These are phyloP conservation scores for Clarireedia sp. DNA, from an alignment of 2,329 filamentous ascomycete genomes.

Conservation along the genomic window DNA sequence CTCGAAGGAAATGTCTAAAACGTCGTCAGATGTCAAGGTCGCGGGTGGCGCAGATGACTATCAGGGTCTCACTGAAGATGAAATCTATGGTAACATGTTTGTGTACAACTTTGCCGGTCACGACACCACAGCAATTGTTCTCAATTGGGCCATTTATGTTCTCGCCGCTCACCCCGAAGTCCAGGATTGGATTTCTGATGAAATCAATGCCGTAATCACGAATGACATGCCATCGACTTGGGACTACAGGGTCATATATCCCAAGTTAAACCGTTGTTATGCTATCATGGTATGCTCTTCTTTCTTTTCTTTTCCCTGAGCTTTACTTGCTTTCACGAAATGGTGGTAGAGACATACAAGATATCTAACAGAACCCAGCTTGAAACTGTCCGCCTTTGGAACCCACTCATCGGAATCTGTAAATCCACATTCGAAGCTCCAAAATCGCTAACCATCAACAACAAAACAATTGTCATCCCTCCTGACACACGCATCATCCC, in stretches of 20 bases:
- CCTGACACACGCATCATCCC: neutral
- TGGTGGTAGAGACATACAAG: neutral
- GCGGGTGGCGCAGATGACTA: neutral
- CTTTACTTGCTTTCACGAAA: neutral
- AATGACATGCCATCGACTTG: slow-evolving; percentile 22
- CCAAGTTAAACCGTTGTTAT: slow-evolving; percentile 35
- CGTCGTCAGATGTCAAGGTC: neutral
- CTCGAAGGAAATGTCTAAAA: neutral
- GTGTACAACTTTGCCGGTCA: slow-evolving; percentile 28
- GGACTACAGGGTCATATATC: slow-evolving; percentile 33
- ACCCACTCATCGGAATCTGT: neutral
- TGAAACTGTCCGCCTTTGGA: slow-evolving; percentile 1
- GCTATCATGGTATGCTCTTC: slow-evolving; percentile 28
- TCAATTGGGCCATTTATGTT: slow-evolving; percentile 22
- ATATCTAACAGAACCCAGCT: neutral
- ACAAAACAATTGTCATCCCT: neutral
- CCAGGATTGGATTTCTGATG: slow-evolving; percentile 20
- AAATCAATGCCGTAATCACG: slow-evolving; percentile 22
- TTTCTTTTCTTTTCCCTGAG: neutral
- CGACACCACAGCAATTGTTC: slow-evolving; percentile 27
- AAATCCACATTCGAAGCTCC: neutral
- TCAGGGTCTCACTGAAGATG: slow-evolving; percentile 28
- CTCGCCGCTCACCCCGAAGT: slow-evolving; percentile 18
- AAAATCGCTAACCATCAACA: neutral
- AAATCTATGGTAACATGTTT: slow-evolving; percentile 29